Evolutionary conservation across 2,329 filamentous ascomycete genomes (phyloP), one percentile per base, ranked within the genome.

Genomic region (Fusarium abutilonis): DNA sequence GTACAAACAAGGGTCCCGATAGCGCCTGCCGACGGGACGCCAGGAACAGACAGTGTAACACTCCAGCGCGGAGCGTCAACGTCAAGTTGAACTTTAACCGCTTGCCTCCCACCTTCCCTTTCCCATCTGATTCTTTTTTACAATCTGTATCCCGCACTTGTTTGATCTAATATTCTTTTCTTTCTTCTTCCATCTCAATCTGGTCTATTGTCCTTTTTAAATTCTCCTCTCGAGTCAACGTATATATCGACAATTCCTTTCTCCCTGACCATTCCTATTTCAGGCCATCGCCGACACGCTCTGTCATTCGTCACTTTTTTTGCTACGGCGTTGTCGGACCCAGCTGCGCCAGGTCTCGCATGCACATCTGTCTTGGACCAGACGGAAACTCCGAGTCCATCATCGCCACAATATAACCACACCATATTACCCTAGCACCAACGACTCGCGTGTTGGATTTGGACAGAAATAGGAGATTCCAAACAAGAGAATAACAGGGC

Each of bases 361-460:
- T 40, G 49, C 51, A 54, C 42, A 43, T 57, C 26, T 48, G 38
- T 47, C 47, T 52, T 60, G 52, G 47, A 57, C 63, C 56, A 66
- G 51, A 66, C 68, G 65, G 68, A 60, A 49, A 55, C 50, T 55
- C 67, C 66, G 69, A 70, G 65, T 56, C 58, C 53, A 63, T 72
- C 56, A 63, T 72, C 56, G 66, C 67, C 69, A 70, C 68, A 60
- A 56, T 62, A 45, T 55, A 62, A 56, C 61, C 61, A 58, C 63
- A 49, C 52, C 53, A 48, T 63, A 63, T 60, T 36, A 60, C 59
- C 59, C 63, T 52, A 64, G 58, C 59, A 57, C 60, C 54, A 54
- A 68, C 64, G 52, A 56, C 53, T 45, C 65, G 54, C 56, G 61
- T 52, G 26, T 32, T 40, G 48, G 57, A 48, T 50, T 40, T 35